Evolutionary conservation across 495 filamentous ascomycete genomes (phyloP).

Genomic region (Penicillium cinerascens): DNA sequence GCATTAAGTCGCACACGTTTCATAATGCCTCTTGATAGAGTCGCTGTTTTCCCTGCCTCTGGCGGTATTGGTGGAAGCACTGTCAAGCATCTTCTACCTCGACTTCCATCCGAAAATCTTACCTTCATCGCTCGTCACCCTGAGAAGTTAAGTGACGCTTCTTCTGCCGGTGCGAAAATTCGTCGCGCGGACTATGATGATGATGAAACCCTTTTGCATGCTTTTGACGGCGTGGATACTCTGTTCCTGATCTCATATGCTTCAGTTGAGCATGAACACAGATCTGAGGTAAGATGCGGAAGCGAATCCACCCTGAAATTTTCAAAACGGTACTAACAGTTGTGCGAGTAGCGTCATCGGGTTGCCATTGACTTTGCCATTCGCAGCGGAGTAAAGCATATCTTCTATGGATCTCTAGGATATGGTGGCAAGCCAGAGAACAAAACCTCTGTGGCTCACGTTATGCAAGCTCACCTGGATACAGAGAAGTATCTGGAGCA

Average conservation of each 20-base stretch:
- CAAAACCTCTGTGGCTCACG: conserved; percentile 36
- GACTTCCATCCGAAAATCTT: conserved; percentile 25
- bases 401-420: conserved; percentile 60
- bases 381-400: conserved; percentile 49
- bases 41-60: conserved; percentile 41
- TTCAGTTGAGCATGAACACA: conserved; percentile 22
- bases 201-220: conserved; percentile 11
- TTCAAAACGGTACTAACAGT: neutral
- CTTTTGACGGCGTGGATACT: conserved; percentile 22
- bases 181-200: conserved; percentile 27
- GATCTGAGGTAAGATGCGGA: conserved; percentile 15
- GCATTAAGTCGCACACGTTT: too few relatives aligned
- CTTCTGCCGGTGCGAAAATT: conserved; percentile 13
- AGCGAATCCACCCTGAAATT: too few relatives aligned
- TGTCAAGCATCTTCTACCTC: conserved; percentile 35
- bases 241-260: conserved; percentile 34
- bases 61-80: conserved; percentile 40
- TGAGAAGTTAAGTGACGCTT: conserved; percentile 22
- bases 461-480: conserved; percentile 62
- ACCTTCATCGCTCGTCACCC: conserved; percentile 38
- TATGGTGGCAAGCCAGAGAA: conserved; percentile 40
- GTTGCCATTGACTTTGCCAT: conserved; percentile 52
- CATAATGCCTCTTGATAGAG: too few relatives aligned
- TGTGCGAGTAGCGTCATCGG: conserved; percentile 31
- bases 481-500: conserved; percentile 51